Base-by-base conservation (phyloP, 2,329 filamentous ascomycete genomes). In the Pseudogymnoascus sp. region DNA sequence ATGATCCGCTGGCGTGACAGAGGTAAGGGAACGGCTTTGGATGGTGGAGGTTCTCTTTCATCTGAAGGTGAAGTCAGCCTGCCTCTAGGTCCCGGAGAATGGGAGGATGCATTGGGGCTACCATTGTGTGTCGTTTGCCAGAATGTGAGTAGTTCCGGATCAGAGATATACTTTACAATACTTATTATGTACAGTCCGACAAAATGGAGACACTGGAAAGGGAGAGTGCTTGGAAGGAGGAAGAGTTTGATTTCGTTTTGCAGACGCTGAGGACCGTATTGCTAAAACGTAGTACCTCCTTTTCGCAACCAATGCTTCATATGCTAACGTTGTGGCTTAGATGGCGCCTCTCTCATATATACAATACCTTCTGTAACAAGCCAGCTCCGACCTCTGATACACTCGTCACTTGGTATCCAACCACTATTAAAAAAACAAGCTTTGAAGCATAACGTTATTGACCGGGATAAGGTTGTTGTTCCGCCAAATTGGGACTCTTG, bases 401-500 rank as follows among this genome's bases (percentile, higher is more conserved):
- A 96, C 75, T 91, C 91, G 10, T 91, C 89, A 61, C 81, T 97
- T 16, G 90, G 90, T 62, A 93, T 96, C 73, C 91, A 90, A 65
- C 96, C 90, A 21, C 82, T 95, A 19, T 79, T 96, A 16, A 91
- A 91, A 75, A 85, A 87, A 66, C 84, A 91, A 71, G 85, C 88
- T 24, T 81, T 96, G 24, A 95, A 91, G 76, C 89, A 93, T 74
- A 96, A 96, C 70, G 90, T 96, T 65, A 95, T 96, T 68, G 95
- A 95, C 76, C 84, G 93, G 65, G 93, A 96, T 75, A 96, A 96
- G 80, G 93, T 99, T 62, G 82, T 97, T 4, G 90, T 99, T 0
- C 93, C 93, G 1, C 89, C 93, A 14, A 97, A 97, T 74, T 99
- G 95, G 95, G 95, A 99, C 75, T 97, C 93, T 0, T 97, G 92